Conservation (phyloP, 2,329 filamentous ascomycete species). For the Phialemonium atrogriseum region DNA sequence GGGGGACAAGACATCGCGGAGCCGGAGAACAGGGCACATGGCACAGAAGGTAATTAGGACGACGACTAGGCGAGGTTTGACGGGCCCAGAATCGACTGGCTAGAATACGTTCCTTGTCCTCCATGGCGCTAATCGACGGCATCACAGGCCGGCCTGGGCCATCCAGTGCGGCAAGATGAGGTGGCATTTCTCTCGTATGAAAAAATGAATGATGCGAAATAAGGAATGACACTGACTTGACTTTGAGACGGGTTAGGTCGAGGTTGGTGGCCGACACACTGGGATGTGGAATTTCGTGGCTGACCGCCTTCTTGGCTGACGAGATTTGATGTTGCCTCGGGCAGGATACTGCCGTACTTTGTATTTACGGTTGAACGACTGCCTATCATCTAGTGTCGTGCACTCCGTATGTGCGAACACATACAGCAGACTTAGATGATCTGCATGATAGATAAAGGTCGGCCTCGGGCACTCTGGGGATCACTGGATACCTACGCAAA, state of each 20-base stretch:
- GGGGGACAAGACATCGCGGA: background rate
- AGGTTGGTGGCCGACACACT: background rate
- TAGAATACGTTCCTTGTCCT: background rate
- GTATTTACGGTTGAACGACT: too few species aligned
- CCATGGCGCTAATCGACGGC: background rate
- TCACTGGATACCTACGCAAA: too few species aligned
- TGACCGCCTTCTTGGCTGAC: too few species aligned
- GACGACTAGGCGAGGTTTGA: background rate
- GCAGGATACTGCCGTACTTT: too few species aligned
- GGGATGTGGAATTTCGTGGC: background rate
- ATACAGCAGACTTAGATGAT: background rate
- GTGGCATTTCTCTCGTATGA: too few species aligned
- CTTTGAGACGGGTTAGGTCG: background rate
- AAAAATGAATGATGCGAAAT: too few species aligned
- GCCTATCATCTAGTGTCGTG: background rate
- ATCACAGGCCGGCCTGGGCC: too few species aligned
- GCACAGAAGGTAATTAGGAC: too few species aligned
- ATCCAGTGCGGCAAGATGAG: background rate
- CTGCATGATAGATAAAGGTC: background rate
- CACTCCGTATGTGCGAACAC: background rate
- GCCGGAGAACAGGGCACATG: too few species aligned
- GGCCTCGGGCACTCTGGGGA: background rate
- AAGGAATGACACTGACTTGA: background rate
- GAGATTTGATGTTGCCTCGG: too few species aligned
- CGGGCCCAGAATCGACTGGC: background rate